A percentile compares a stretch with the other conserved stretches of the same genome.
Evolutionary conservation across 345 rosid genomes (phyloP).

Genomic region (Aquilaria yunnanensis): DNA sequence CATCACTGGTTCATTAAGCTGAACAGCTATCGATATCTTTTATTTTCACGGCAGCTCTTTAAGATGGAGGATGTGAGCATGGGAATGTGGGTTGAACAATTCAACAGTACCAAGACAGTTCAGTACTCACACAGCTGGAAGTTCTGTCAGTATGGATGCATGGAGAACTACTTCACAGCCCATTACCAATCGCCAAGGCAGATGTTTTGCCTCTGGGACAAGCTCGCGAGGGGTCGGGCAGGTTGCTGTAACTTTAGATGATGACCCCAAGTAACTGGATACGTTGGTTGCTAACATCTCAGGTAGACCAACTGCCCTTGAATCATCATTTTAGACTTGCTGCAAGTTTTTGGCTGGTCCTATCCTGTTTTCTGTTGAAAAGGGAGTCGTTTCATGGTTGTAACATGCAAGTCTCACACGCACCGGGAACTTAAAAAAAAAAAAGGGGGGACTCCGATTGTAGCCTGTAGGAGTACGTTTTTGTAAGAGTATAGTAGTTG

Average conservation of each 20-base stretch:
- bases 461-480: too few relatives aligned
- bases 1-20: background rate
- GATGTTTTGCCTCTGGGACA: conserved; percentile 91
- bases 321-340: too few relatives aligned
- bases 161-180: conserved; percentile 78
- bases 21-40: background rate
- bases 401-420: too few relatives aligned
- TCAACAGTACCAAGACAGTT: conserved; percentile 52
- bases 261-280: conserved; percentile 8
- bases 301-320: too few relatives aligned
- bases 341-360: too few relatives aligned
- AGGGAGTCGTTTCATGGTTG: too few relatives aligned
- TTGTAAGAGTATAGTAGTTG: too few relatives aligned
- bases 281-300: too few relatives aligned
- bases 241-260: conserved; percentile 89
- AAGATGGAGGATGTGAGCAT: conserved; percentile 99
- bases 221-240: conserved; percentile 65
- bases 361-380: too few relatives aligned
- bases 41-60: conserved; percentile 51
- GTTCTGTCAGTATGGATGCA: conserved; percentile 93
- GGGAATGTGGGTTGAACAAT: conserved; percentile 98
- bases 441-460: too few relatives aligned
- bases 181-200: conserved; percentile 97
- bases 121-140: conserved; percentile 93
- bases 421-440: too few relatives aligned